phyloP scores from a whole-genome alignment of 176 grass and related monocot species.

The Coix lacrymajobi region DNA sequence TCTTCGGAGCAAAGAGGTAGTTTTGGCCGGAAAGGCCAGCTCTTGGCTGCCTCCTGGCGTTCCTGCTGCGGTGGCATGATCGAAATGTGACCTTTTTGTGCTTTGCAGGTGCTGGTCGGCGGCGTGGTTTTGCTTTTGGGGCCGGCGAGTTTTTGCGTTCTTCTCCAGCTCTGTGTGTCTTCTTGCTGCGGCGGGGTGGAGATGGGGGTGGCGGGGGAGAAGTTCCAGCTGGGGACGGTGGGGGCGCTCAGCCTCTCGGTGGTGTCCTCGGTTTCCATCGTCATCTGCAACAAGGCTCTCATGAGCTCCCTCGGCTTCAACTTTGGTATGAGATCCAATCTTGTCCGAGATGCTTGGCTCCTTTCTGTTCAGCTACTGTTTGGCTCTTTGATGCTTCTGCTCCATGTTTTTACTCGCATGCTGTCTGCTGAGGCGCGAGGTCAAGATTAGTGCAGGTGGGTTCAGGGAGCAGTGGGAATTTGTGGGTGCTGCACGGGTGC shows the following conservation, averaged over 20 bases:
- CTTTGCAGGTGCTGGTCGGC: slow-evolving; percentile 16
- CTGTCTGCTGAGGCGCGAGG: neutral
- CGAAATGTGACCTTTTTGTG: slow-evolving; percentile 37
- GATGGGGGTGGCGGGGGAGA: slow-evolving; percentile 79
- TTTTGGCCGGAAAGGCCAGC: neutral
- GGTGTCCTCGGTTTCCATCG: slow-evolving; percentile 95
- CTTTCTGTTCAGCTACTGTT: neutral
- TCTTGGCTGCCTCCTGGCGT: neutral
- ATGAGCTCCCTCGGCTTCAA: slow-evolving; percentile 95
- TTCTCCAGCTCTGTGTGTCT: neutral
- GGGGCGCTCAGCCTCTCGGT: slow-evolving; percentile 88
- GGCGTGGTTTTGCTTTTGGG: neutral
- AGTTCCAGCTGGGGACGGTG: slow-evolving; percentile 93
- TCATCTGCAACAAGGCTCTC: slow-evolving; percentile 98
- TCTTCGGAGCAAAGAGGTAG: slow-evolving; percentile 17
- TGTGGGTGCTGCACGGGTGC: neutral
- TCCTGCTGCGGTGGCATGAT: neutral
- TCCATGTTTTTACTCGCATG: neutral
- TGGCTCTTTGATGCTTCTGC: neutral
- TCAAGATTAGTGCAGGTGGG: neutral
- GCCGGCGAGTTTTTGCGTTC: neutral
- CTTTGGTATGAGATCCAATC: slow-evolving; percentile 79
- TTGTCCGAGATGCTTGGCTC: slow-evolving; percentile 2
- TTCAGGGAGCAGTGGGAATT: neutral
- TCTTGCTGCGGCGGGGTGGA: slow-evolving; percentile 7